A percentile compares a stretch with the other conserved stretches of the same genome.
These are phyloP conservation scores for Hyaloscypha finlandica DNA, from an alignment of 495 filamentous ascomycete species.

Conservation along the genomic window DNA sequence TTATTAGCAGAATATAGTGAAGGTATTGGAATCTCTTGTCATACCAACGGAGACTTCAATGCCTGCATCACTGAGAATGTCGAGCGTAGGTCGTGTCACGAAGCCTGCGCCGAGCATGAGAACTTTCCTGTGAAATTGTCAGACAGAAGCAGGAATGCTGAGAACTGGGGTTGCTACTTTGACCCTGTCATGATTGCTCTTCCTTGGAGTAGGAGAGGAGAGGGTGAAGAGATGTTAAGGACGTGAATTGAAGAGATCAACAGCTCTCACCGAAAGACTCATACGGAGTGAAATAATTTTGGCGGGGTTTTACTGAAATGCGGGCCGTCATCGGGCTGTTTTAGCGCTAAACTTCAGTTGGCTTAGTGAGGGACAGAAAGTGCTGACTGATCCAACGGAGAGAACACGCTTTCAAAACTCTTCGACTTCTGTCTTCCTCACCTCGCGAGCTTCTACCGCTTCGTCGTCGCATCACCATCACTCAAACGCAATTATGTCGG, in stretches of 20 bases:
- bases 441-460: conserved; percentile 26
- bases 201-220: background rate
- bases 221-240: background rate
- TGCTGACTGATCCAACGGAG: background rate
- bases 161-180: conserved; percentile 20
- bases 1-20: conserved; percentile 7
- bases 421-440: conserved; percentile 9
- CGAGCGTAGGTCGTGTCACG: conserved; percentile 78
- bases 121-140: conserved; percentile 46
- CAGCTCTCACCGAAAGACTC: conserved; percentile 20
- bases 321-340: conserved; percentile 1
- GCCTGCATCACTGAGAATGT: conserved; percentile 72
- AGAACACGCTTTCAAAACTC: conserved; percentile 7
- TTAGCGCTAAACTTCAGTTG: conserved; percentile 2
- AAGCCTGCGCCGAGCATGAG: conserved; percentile 79
- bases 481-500: conserved; percentile 28
- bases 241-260: conserved; percentile 16
- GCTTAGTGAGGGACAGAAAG: background rate
- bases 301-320: conserved; percentile 12
- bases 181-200: conserved; percentile 28
- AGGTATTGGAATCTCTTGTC: conserved; percentile 29
- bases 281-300: conserved; percentile 15
- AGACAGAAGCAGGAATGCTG: background rate
- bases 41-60: conserved; percentile 83
- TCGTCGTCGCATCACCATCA: conserved; percentile 17